Base-by-base conservation (phyloP, 2,329 filamentous ascomycete genomes). In the Trichothecium roseum region DNA sequence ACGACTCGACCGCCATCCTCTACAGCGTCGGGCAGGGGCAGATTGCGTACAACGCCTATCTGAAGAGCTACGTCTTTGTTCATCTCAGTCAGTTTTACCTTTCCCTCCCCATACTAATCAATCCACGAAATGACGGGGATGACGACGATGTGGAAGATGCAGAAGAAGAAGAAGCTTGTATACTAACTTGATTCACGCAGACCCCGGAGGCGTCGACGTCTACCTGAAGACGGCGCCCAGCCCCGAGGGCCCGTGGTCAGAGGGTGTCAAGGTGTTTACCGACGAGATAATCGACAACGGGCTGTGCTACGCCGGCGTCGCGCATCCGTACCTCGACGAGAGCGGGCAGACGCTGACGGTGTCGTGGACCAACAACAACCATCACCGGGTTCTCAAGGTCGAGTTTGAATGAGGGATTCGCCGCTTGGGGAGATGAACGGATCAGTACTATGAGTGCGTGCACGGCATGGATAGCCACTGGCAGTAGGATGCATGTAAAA, bases 361-460 rank as follows among this genome's bases (percentile, higher is more conserved):
- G 30, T 58, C 56, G 0, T 63, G 51, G 26, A 63, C 57, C 2
- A 63, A 62, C 37, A 55, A 60, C 18, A 60, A 60, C 34, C 50
- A 53, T 28, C 58, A 57, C 7, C 52, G 61, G 35, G 46, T 62
- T 1, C 49, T 61, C 29, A 56, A 47, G 32, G 54, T 49, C 7
- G 40, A 47, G 0, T 59, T 59, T 32, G 30, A 9, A 12, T 37
- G 20, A 22, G 10, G 3, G 2, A 9, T 9, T 7, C 10, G 6
- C n/a, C n/a, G n/a, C n/a, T n/a, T n/a, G n/a, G n/a, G n/a, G n/a
- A n/a, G n/a, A n/a, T n/a, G n/a, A n/a, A n/a, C n/a, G n/a, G n/a
- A n/a, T n/a, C n/a, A n/a, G n/a, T n/a, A n/a, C n/a, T n/a, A n/a
- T n/a, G n/a, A n/a, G n/a, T n/a, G n/a, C n/a, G n/a, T n/a, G n/a